Base-by-base conservation (phyloP, 2,329 filamentous ascomycete species). In the Venturia oleaginea region DNA sequence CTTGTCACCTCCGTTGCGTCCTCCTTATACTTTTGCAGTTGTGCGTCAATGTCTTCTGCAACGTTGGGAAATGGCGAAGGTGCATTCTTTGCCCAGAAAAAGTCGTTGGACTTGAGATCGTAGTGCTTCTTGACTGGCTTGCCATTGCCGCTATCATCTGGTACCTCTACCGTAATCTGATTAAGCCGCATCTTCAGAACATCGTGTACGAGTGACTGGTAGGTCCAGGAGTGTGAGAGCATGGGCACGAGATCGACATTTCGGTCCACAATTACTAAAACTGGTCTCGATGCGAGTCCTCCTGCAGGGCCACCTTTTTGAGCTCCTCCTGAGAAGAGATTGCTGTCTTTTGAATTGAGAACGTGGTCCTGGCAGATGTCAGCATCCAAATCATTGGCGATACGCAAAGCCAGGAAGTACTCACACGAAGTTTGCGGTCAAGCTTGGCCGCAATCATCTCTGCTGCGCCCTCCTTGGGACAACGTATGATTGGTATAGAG, bases 191-290 rank as follows among this genome's bases (percentile, higher is more conserved):
- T 90, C 62, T 86, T 84, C 54, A 91, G 80, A 4, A 91, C 88
- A 75, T 91, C 86, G 68, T 87, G 89, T 19, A 96, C 90, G 13
- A 96, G 80, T 8, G 90, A 94, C 75, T 96, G 92, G 70, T 96
- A 89, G 4, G 86, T 92, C 89, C 89, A 92, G 1, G 92, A 97
- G 76, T 99, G 94, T 17, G 93, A 97, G n/a, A 99, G 83, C 94
- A 99, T 97, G 2, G 94, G 92, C 68, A 96, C 91, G 63, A 99
- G 79, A 75, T 99, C 94, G 55, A 99, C 87, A 72, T 97, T 97
- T 69, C 94, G 88, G 76, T 99, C 94, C 59, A 97, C 88, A 62
- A 99, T 89, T 68, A 99, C 86, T 57, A 99, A 84, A 0, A 97
- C 91, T 0, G 95, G 94, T 60, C 95, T 82, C 10, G 87, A 84